Percentiles rank a stretch among this genome's conserved stretches.
Conservation (phyloP, 73 alveolate species). For the Tetrahymena borealis region DNA sequence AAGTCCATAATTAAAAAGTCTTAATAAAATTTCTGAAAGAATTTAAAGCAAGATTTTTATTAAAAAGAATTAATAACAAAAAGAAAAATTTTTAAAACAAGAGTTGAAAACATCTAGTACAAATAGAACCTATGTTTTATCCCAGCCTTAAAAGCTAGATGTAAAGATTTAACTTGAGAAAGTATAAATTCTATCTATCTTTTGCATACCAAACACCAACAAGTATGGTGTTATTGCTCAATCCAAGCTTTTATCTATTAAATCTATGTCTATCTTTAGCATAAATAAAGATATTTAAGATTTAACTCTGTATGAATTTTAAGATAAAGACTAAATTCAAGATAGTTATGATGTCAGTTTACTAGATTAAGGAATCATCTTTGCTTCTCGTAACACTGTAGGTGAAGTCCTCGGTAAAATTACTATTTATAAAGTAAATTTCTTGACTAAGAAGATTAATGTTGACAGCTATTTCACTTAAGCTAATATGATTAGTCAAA, state of each 20-base stretch:
- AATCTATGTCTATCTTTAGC: neutral
- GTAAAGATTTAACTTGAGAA: neutral
- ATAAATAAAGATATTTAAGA: neutral
- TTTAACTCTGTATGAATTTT: neutral
- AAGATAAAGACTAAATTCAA: neutral
- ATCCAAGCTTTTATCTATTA: neutral
- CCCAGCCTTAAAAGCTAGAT: neutral
- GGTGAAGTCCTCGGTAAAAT: neutral
- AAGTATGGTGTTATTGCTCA: neutral
- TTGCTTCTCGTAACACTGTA: neutral
- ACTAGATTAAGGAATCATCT: neutral
- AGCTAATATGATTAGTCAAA: neutral
- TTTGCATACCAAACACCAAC: neutral
- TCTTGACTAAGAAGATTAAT: neutral
- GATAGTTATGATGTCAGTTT: neutral
- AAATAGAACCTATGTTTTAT: neutral
- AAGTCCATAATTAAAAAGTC: neutral
- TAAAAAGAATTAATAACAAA: neutral
- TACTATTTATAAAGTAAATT: neutral
- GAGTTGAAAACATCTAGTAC: neutral
- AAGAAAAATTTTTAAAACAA: neutral
- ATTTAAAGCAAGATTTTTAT: neutral
- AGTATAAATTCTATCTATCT: neutral
- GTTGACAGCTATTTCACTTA: neutral
- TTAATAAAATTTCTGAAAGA: too few relatives aligned